Base-by-base conservation (phyloP, 1,284 basidiomycete genomes). In the Leccinum idahoense region DNA sequence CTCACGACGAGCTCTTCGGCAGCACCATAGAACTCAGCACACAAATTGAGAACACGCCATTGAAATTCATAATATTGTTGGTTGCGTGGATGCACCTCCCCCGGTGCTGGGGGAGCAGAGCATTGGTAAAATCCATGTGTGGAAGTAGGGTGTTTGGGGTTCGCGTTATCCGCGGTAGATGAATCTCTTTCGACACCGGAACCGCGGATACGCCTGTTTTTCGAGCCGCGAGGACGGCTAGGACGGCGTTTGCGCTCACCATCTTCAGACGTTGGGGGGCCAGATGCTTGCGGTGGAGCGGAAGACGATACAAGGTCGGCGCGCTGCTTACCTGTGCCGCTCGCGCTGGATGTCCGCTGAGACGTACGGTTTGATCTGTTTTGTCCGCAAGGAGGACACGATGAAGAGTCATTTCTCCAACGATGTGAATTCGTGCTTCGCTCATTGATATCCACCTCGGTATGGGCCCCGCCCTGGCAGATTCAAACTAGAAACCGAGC, bases 21-120 rank as follows among this genome's bases (percentile, higher is more conserved):
- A 7, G 90, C 89, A 41, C 86, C 87, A 76, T 92, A 92, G 72
- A 92, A 92, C 71, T 92, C 90, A 2, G 87, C 85, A 73, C 90
- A 92, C 46, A 92, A 77, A 70, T 90, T 90, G 61, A 92, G 75
- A 51, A 91, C 85, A 59, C 89, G 83, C 89, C 90, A 92, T 72
- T 92, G 89, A 69, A 92, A 92, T 71, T 92, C 89, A 71, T 90
- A 89, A 74, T 90, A 91, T 69, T 87, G 85, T 67, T 90, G 86
- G 70, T 89, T 89, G 69, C 86, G 83, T 7, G 86, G 75, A 66
- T 83, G 82, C 44, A 85, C 80, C 66, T 88, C 81, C 72, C 73
- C 64, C 67, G 68, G 64, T 66, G 69, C 60, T 66, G 70, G 59
- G 64, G 70, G 64, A 68, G 74, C 63, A 46, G 74, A 65, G 67